Evolutionary conservation across 306 rosid genomes (phyloP).

Genomic region (Prunus mume): DNA sequence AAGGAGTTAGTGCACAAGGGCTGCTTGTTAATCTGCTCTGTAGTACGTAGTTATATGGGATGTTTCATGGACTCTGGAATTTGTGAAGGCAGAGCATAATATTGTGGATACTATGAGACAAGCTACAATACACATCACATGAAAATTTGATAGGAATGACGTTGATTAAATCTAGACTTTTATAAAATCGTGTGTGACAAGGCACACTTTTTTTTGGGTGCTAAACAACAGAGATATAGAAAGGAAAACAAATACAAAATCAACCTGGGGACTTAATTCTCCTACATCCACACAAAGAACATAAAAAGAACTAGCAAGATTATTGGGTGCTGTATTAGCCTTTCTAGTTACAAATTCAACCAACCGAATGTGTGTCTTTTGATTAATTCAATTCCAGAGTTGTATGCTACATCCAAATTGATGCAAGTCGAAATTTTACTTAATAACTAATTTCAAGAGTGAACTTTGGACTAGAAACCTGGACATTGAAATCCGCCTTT

Average conservation of each 20-base stretch:
- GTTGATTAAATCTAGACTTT: background rate
- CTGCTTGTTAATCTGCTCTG: background rate
- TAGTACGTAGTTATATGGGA: background rate
- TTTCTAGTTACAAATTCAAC: background rate
- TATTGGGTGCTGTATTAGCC: background rate
- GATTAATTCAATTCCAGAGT: background rate
- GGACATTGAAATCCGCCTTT: background rate
- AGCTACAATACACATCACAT: background rate
- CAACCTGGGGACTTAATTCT: background rate
- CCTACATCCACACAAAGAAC: background rate
- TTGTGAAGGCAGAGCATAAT: background rate
- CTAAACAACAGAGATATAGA: background rate
- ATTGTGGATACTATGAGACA: background rate
- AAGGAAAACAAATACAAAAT: background rate
- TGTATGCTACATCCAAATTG: background rate
- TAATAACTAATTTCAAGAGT: background rate
- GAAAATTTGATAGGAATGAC: background rate
- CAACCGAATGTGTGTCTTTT: background rate
- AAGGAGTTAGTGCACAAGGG: background rate
- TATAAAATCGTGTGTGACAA: background rate
- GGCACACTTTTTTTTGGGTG: background rate
- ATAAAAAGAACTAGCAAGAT: background rate
- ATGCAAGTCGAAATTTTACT: background rate
- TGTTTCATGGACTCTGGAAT: background rate
- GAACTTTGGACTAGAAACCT: background rate